phyloP scores from a whole-genome alignment of 2,329 filamentous ascomycete genomes.

The Raffaelea deltoideospora region DNA sequence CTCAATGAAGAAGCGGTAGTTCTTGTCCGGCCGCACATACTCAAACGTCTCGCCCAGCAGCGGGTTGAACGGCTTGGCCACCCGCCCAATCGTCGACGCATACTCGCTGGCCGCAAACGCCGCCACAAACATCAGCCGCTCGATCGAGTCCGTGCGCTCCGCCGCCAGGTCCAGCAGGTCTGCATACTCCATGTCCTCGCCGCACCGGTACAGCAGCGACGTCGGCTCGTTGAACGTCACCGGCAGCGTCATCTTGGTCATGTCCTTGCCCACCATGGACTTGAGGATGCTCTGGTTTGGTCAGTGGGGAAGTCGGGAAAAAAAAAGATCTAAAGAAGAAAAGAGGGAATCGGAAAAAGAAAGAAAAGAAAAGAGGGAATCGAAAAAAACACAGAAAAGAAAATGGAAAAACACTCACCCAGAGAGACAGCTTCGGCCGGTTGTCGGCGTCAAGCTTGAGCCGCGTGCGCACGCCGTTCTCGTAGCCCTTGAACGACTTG shows the following conservation, averaged over 20 bases:
- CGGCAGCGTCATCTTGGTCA: slow-evolving; percentile 98
- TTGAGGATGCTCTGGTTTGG: slow-evolving; percentile 69
- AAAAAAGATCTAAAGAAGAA: background rate
- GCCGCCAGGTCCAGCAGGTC: slow-evolving; percentile 82
- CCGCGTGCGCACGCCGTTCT: slow-evolving; percentile 65
- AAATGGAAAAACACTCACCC: slow-evolving; percentile 45
- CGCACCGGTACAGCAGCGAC: slow-evolving; percentile 82
- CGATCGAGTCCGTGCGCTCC: slow-evolving; percentile 71
- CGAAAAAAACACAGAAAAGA: background rate
- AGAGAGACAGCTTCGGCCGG: slow-evolving; percentile 84
- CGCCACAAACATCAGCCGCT: slow-evolving; percentile 86
- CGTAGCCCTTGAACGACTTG: slow-evolving; percentile 75
- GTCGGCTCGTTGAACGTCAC: slow-evolving; percentile 99
- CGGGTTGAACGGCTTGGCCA: slow-evolving; percentile 97
- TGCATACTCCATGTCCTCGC: slow-evolving; percentile 96
- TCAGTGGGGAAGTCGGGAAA: slow-evolving; percentile 9
- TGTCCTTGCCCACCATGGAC: slow-evolving; percentile 99
- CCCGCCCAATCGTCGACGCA: slow-evolving; percentile 87
- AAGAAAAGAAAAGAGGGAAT: background rate
- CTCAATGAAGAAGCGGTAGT: slow-evolving; percentile 96
- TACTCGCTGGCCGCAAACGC: slow-evolving; percentile 95
- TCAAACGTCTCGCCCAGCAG: slow-evolving; percentile 93
- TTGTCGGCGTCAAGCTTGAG: slow-evolving; percentile 87
- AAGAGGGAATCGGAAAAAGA: background rate
- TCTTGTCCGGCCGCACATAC: slow-evolving; percentile 88